These are phyloP conservation scores for Vaccinium darrowii DNA, from an alignment of 148 eudicot genomes.

Conservation along the genomic window DNA sequence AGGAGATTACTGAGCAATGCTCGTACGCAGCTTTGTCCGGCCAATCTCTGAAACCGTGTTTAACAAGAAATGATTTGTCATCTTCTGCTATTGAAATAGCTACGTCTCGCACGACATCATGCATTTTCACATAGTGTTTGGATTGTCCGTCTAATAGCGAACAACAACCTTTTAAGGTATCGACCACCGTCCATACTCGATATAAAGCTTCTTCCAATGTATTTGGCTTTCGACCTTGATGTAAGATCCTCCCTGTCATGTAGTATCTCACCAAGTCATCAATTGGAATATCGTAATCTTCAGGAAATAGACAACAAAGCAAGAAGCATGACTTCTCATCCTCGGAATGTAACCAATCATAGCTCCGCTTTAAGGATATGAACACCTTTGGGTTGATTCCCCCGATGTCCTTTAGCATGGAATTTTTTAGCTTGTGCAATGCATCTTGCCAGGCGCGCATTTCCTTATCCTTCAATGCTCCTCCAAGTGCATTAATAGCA, in stretches of 20 bases:
- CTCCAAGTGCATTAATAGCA: constrained; percentile 13
- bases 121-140: background rate
- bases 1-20: background rate
- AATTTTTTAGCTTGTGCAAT: too few relatives aligned
- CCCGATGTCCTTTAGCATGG: too few relatives aligned
- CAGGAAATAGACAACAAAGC: too few relatives aligned
- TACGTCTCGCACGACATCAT: background rate
- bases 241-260: background rate
- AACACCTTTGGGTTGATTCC: too few relatives aligned
- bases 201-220: background rate
- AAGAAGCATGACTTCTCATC: too few relatives aligned
- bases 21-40: background rate
- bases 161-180: background rate
- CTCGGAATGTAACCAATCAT: too few relatives aligned
- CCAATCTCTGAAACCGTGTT: background rate
- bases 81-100: background rate
- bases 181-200: background rate
- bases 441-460: too few relatives aligned
- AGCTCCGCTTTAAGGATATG: too few relatives aligned
- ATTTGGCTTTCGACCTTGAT: background rate
- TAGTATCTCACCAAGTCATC: too few relatives aligned
- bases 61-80: too few relatives aligned
- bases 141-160: background rate
- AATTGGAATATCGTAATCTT: too few relatives aligned
- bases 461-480: too few relatives aligned